Conservation (phyloP, 176 grass and related monocot genomes). For the Rhynchospora tenuis region DNA sequence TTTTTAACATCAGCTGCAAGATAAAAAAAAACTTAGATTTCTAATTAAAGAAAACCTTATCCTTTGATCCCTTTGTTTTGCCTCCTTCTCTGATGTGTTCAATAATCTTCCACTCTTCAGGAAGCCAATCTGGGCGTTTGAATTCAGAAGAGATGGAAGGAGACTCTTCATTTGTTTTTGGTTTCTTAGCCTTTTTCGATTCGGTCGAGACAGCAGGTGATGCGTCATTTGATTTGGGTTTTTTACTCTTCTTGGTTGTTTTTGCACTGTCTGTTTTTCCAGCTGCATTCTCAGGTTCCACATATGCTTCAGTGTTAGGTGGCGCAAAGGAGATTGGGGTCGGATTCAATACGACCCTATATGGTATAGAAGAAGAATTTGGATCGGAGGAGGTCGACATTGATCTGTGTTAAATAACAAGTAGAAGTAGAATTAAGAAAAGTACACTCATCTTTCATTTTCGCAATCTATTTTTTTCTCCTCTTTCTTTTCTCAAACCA, state of each 20-base stretch:
- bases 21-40: background rate
- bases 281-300: background rate
- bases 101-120: background rate
- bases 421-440: background rate
- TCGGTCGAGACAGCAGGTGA: background rate
- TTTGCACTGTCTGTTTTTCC: background rate
- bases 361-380: background rate
- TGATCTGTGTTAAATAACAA: background rate
- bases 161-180: background rate
- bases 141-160: background rate
- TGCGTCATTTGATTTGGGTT: background rate
- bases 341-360: background rate
- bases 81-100: background rate
- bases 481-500: background rate
- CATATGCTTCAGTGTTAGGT: background rate
- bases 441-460: background rate
- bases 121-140: constrained; percentile 23
- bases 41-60: constrained; percentile 10
- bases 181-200: background rate
- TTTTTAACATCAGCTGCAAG: background rate
- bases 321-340: constrained; percentile 5
- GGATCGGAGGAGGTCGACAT: constrained; percentile 3
- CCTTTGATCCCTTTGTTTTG: background rate
- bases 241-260: constrained; percentile 3
- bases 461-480: background rate